These are phyloP conservation scores for Setaria italica DNA, from an alignment of 202 grass and related monocot species.

Conservation along the genomic window DNA sequence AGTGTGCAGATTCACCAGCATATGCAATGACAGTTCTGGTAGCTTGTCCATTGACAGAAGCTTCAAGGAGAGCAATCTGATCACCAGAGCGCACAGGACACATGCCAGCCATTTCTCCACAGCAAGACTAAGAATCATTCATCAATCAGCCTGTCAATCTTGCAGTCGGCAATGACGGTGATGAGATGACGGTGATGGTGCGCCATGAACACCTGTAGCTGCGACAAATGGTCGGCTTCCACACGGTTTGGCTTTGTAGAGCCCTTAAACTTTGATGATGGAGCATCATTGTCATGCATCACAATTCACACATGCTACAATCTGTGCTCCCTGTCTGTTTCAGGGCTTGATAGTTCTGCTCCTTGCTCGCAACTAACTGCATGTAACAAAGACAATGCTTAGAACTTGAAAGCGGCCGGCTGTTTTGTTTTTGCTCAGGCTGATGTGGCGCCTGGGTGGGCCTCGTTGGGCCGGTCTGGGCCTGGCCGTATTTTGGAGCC, in stretches of 20 bases:
- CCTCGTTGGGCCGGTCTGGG: background rate
- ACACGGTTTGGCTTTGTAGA: background rate
- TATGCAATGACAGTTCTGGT: conserved; percentile 4
- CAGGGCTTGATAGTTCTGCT: background rate
- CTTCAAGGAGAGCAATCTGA: background rate
- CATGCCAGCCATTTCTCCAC: background rate
- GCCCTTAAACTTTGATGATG: background rate
- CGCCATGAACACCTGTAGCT: background rate
- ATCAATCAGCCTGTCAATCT: background rate
- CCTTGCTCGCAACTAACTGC: background rate
- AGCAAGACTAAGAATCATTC: background rate
- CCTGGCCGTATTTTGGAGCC: background rate
- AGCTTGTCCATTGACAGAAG: background rate
- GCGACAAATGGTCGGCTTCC: background rate
- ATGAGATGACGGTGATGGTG: background rate
- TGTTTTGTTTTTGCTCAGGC: background rate
- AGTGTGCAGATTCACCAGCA: conserved; percentile 65
- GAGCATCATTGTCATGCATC: conserved; percentile 1
- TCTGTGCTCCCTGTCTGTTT: background rate
- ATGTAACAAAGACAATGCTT: background rate
- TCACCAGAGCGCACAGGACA: background rate
- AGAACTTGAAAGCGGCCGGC: background rate
- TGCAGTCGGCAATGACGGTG: too few relatives aligned
- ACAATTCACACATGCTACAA: background rate
- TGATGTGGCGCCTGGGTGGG: too few relatives aligned